These are phyloP conservation scores for Sinapis alba DNA, from an alignment of 441 rosid genomes.

Conservation along the genomic window DNA sequence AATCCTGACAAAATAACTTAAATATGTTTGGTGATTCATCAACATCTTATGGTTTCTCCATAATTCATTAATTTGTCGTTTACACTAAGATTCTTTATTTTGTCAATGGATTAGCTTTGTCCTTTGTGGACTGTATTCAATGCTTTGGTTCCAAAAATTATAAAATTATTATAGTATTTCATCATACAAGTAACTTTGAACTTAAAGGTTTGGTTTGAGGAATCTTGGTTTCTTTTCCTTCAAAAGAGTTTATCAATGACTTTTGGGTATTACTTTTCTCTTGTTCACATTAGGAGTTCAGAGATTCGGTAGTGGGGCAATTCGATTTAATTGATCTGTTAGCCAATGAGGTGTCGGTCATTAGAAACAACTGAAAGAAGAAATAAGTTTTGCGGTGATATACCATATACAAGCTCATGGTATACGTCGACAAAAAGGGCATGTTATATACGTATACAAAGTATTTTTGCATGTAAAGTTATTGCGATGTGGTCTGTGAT, in stretches of 20 bases:
- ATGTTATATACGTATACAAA: background rate
- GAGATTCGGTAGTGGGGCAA: background rate
- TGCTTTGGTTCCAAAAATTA: constrained; percentile 31
- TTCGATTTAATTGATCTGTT: background rate
- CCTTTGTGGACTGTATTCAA: constrained; percentile 37
- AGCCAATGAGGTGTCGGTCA: background rate
- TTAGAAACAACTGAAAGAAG: background rate
- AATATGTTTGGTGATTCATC: constrained; percentile 37
- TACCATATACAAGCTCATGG: too few relatives aligned
- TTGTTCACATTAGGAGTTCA: constrained; percentile 23
- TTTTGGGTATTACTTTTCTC: constrained; percentile 8
- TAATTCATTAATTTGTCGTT: constrained; percentile 39
- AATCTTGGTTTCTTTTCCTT: constrained; percentile 20
- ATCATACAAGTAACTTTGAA: constrained; percentile 10
- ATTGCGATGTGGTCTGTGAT: background rate
- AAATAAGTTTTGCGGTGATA: background rate
- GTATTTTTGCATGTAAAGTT: background rate
- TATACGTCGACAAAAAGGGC: too few relatives aligned
- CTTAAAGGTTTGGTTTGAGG: constrained; percentile 25
- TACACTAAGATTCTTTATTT: constrained; percentile 29
- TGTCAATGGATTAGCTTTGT: constrained; percentile 40
- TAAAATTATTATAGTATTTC: background rate
- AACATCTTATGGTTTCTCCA: constrained; percentile 33
- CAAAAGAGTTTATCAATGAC: constrained; percentile 6
- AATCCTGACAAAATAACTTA: constrained; percentile 33